These are phyloP conservation scores for Crithidia sp. DNA, from an alignment of 208 protist species.

Conservation along the genomic window DNA sequence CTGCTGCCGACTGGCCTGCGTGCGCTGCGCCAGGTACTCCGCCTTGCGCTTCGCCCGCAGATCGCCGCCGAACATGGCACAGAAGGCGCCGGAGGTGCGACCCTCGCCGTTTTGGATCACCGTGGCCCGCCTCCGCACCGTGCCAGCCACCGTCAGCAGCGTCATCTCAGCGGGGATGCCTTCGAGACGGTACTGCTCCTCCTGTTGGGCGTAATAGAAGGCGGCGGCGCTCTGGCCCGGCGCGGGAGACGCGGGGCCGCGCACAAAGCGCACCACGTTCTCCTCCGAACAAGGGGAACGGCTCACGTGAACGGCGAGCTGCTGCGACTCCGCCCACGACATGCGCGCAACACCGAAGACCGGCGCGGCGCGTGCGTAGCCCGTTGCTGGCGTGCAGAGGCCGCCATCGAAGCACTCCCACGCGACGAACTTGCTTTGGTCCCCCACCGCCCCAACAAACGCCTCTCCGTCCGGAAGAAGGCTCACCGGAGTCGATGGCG, in stretches of 20 bases:
- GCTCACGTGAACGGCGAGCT: slow-evolving; percentile 59
- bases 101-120: slow-evolving; percentile 39
- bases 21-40: slow-evolving; percentile 14
- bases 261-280: slow-evolving; percentile 22
- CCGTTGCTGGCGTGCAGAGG: slow-evolving; percentile 49
- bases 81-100: slow-evolving; percentile 51
- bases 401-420: slow-evolving; percentile 77
- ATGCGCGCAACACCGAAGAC: slow-evolving; percentile 51
- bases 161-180: slow-evolving; percentile 49
- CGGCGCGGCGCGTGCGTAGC: slow-evolving; percentile 47
- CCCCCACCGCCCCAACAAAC: slow-evolving; percentile 55
- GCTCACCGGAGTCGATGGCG: slow-evolving; percentile 35
- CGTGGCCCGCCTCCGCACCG: slow-evolving; percentile 33
- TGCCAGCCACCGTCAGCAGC: slow-evolving; percentile 52
- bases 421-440: slow-evolving; percentile 29
- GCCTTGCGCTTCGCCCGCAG: slow-evolving; percentile 38
- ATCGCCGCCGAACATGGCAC: slow-evolving; percentile 53
- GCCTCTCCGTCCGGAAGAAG: slow-evolving; percentile 76
- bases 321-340: slow-evolving; percentile 58
- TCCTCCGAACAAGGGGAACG: slow-evolving; percentile 39
- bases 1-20: slow-evolving; percentile 18
- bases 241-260: slow-evolving; percentile 7
- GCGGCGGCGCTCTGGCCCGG: slow-evolving; percentile 19
- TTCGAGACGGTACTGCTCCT: slow-evolving; percentile 25
- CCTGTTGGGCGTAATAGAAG: slow-evolving; percentile 14